These are phyloP conservation scores for Pythium coloratum DNA, from an alignment of 352 stramenopile species.

Conservation along the genomic window DNA sequence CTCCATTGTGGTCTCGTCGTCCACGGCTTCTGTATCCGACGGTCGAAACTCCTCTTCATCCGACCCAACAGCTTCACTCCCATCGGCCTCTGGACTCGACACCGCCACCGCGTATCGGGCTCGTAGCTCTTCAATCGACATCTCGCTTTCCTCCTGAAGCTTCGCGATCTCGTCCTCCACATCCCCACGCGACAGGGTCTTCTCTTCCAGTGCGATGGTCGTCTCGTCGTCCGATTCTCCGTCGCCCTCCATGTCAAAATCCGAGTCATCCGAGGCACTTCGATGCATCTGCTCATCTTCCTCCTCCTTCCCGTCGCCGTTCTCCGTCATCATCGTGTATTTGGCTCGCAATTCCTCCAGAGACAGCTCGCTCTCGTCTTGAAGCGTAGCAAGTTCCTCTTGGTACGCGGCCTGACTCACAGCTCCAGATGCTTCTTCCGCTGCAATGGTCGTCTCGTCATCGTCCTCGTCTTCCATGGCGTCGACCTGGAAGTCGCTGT, in stretches of 20 bases:
- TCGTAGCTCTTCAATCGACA: constrained; percentile 89
- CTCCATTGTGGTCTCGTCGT: constrained; percentile 92
- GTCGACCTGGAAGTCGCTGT: constrained; percentile 23
- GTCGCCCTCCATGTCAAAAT: constrained; percentile 29
- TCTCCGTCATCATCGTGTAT: constrained; percentile 46
- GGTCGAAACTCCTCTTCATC: constrained; percentile 35
- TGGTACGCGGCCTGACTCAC: constrained; percentile 20
- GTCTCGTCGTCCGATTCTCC: constrained; percentile 84
- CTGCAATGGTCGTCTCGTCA: constrained; percentile 45
- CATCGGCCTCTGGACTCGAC: constrained; percentile 2
- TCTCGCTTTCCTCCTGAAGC: constrained; percentile 88
- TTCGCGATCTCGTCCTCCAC: constrained; percentile 80
- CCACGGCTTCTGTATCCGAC: constrained; percentile 44
- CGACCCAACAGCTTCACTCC: constrained; percentile 18
- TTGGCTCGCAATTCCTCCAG: constrained; percentile 75
- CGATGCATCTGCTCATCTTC: constrained; percentile 29
- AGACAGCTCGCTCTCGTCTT: constrained; percentile 78
- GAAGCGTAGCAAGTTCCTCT: constrained; percentile 62
- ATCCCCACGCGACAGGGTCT: constrained; percentile 30
- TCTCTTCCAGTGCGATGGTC: constrained; percentile 87
- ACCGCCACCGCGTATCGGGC: constrained; percentile 40
- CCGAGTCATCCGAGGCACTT: constrained; percentile 33
- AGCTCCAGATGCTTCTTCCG: constrained; percentile 18
- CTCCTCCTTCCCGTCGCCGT: constrained; percentile 14
- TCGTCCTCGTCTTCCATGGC: constrained; percentile 39